phyloP scores from a whole-genome alignment of 371 early-diverging fungal genomes.

The Mortierella sp. region DNA sequence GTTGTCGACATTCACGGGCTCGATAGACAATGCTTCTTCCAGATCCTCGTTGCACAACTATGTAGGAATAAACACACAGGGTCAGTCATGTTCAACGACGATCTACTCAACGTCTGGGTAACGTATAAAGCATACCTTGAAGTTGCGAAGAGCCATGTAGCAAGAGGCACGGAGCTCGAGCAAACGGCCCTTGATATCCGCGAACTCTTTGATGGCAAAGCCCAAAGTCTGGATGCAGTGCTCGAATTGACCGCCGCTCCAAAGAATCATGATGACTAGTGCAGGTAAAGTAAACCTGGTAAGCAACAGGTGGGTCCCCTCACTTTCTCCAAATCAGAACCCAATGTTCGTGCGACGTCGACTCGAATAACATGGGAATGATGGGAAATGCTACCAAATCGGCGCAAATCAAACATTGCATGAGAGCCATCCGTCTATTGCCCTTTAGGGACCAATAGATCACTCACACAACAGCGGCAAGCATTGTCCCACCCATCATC shows the following conservation, averaged over 20 bases:
- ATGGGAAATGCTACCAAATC: constrained; percentile 9
- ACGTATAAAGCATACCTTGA: constrained; percentile 53
- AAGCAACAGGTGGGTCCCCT: too few relatives aligned
- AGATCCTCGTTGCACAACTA: constrained; percentile 69
- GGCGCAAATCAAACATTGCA: background rate
- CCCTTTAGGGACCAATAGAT: constrained; percentile 31
- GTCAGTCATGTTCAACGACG: background rate
- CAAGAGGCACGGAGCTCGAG: constrained; percentile 72
- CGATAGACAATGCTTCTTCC: constrained; percentile 61
- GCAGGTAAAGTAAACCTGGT: too few relatives aligned
- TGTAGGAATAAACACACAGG: constrained; percentile 16
- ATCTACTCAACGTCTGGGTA: background rate
- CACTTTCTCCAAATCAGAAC: too few relatives aligned
- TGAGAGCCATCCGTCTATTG: constrained; percentile 11
- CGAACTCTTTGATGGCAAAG: constrained; percentile 69
- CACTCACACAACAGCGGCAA: constrained; percentile 20
- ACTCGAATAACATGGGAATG: constrained; percentile 1
- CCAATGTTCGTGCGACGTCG: constrained; percentile 1
- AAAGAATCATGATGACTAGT: constrained; percentile 67
- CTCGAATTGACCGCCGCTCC: constrained; percentile 70
- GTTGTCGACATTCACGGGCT: constrained; percentile 63
- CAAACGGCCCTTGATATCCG: constrained; percentile 65
- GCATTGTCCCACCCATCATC: constrained; percentile 6
- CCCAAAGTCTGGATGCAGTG: constrained; percentile 72
- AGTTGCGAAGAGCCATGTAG: constrained; percentile 64